phyloP scores from a whole-genome alignment of 2,329 filamentous ascomycete species.

The Talaromyces sp. region DNA sequence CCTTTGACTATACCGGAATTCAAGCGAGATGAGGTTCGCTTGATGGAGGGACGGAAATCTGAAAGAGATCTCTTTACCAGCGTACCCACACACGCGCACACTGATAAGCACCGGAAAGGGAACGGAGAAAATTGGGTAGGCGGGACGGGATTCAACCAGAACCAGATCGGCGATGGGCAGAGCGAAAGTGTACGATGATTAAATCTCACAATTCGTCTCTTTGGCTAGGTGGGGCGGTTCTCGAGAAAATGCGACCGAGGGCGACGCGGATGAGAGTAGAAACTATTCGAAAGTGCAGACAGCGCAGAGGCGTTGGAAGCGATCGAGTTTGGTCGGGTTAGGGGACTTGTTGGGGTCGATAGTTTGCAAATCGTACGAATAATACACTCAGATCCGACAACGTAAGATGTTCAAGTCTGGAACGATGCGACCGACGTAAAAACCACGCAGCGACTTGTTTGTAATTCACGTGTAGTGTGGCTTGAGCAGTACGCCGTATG shows the following conservation, averaged over 20 bases:
- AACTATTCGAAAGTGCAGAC: not conserved
- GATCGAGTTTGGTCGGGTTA: not conserved
- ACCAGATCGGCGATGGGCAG: not conserved
- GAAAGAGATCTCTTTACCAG: not conserved
- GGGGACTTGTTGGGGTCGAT: not conserved
- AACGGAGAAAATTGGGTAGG: not conserved
- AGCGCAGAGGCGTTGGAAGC: no score
- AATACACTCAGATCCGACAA: not conserved
- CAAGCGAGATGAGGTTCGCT: no score
- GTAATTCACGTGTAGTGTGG: not conserved
- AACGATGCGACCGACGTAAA: not conserved
- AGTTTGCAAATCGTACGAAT: not conserved
- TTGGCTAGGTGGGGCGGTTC: not conserved
- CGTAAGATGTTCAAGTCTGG: not conserved
- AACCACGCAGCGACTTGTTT: not conserved
- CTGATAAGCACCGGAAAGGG: not conserved
- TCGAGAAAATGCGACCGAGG: not conserved
- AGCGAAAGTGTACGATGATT: not conserved
- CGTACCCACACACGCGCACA: not conserved
- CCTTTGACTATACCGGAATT: not conserved
- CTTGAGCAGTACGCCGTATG: not conserved
- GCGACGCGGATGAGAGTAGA: not conserved
- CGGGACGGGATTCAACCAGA: conserved; percentile 8
- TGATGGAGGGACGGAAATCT: not conserved
- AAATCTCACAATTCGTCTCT: not conserved